Conservation (phyloP, 805 yeast species). For the Metschnikowia kunwiensis region DNA sequence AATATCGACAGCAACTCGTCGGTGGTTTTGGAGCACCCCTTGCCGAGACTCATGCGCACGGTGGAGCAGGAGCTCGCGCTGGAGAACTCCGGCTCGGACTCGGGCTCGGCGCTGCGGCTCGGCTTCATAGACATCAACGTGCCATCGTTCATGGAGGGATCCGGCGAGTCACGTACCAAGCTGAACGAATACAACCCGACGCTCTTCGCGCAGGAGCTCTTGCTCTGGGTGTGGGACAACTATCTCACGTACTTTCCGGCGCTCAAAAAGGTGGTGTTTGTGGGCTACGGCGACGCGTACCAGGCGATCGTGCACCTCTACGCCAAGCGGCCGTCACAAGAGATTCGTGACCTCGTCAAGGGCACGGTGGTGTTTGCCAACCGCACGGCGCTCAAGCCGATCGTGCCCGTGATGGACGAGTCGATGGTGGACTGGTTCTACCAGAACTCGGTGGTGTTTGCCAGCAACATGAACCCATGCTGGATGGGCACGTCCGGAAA, state of each 20-base stretch:
- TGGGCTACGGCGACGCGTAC: constrained; percentile 89
- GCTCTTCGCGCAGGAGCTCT: constrained; percentile 70
- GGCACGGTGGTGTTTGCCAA: constrained; percentile 72
- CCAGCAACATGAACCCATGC: constrained; percentile 70
- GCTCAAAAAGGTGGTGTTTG: constrained; percentile 66
- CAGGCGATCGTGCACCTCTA: constrained; percentile 81
- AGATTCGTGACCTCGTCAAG: constrained; percentile 56
- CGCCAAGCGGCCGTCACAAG: constrained; percentile 67
- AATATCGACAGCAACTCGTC: constrained; percentile 69
- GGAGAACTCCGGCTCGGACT: no score
- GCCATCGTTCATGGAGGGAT: constrained; percentile 45
- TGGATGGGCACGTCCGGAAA: constrained; percentile 57
- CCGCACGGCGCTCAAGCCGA: constrained; percentile 65
- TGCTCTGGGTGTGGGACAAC: constrained; percentile 86
- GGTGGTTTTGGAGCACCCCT: constrained; percentile 70
- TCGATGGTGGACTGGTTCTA: constrained; percentile 89
- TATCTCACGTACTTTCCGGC: constrained; percentile 69
- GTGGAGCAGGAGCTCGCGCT: constrained; percentile 38
- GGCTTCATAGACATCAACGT: constrained; percentile 84
- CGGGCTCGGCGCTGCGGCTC: constrained; percentile 33
- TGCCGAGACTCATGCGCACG: constrained; percentile 55
- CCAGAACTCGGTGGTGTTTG: constrained; percentile 77
- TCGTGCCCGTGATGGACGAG: constrained; percentile 87
- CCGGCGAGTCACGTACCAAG: constrained; percentile 1
- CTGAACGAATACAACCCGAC: constrained; percentile 50